Percentiles rank a stretch among this genome's conserved stretches.
Conservation (phyloP, 441 rosid genomes). For the Dalechampia spathulata region DNA sequence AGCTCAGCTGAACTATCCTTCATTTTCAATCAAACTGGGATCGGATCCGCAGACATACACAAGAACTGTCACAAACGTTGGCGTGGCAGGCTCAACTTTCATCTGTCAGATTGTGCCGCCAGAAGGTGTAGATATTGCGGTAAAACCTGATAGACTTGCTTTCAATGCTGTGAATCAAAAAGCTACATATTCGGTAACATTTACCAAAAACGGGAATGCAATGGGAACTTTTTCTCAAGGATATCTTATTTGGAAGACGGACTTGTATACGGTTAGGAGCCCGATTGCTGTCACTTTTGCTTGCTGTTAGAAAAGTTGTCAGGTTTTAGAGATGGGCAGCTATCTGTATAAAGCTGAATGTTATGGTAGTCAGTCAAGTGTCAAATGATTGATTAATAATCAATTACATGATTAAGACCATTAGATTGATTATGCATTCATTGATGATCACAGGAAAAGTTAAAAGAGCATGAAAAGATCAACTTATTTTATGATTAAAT, state of each 20-base stretch:
- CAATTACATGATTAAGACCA: too few species aligned
- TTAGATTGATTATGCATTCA: too few species aligned
- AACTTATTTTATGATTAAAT: too few species aligned
- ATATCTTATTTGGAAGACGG: constrained; percentile 24
- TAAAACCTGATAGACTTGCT: constrained; percentile 19
- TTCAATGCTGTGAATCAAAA: constrained; percentile 29
- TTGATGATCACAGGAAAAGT: too few species aligned
- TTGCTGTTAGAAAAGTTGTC: not conserved
- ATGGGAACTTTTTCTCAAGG: constrained; percentile 15
- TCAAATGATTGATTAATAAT: too few species aligned
- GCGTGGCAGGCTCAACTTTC: constrained; percentile 20
- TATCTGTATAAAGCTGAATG: too few species aligned
- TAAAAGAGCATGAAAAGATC: too few species aligned
- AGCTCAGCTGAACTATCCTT: constrained; percentile 44
- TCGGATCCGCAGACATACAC: constrained; percentile 23
- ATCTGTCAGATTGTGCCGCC: constrained; percentile 13
- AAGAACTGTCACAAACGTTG: constrained; percentile 43
- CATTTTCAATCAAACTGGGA: constrained; percentile 33
- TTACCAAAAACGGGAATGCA: constrained; percentile 3
- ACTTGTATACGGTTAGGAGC: constrained; percentile 17
- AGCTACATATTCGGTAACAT: constrained; percentile 27
- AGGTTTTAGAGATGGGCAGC: too few species aligned
- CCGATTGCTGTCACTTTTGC: constrained; percentile 21
- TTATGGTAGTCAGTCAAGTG: too few species aligned
- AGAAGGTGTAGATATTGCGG: constrained; percentile 24